These are phyloP conservation scores for Metarhizium humberi DNA, from an alignment of 2,329 filamentous ascomycete genomes.

Conservation along the genomic window DNA sequence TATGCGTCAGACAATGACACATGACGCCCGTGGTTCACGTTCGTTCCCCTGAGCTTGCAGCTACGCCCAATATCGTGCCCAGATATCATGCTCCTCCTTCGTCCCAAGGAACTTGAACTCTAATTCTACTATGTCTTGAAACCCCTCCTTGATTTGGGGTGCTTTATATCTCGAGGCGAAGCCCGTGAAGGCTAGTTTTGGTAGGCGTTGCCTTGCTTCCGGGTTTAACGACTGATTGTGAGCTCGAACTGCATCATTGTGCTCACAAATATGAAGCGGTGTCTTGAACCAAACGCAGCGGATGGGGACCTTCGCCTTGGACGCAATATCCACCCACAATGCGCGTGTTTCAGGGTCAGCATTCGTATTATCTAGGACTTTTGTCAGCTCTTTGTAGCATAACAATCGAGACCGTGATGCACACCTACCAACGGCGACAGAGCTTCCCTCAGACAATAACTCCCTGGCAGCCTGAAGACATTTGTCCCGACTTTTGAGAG, in stretches of 20 bases:
- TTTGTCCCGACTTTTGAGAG: slow-evolving; percentile 62
- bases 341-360: slow-evolving; percentile 66
- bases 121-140: slow-evolving; percentile 66
- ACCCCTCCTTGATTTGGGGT: slow-evolving; percentile 68
- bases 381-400: slow-evolving; percentile 7
- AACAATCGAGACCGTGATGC: neutral
- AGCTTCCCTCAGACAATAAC: slow-evolving; percentile 52
- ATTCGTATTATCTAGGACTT: slow-evolving; percentile 80
- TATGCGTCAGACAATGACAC: neutral
- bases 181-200: slow-evolving; percentile 68
- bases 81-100: slow-evolving; percentile 58
- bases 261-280: slow-evolving; percentile 58
- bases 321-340: slow-evolving; percentile 71
- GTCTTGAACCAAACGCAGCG: slow-evolving; percentile 82
- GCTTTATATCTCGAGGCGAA: slow-evolving; percentile 66
- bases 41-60: neutral
- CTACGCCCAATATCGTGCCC: slow-evolving; percentile 71
- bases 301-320: slow-evolving; percentile 61
- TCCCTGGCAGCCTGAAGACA: slow-evolving; percentile 65
- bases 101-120: slow-evolving; percentile 69
- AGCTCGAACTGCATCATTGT: slow-evolving; percentile 80
- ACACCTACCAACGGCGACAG: slow-evolving; percentile 67
- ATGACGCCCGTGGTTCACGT: neutral
- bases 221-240: slow-evolving; percentile 69
- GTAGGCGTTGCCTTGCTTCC: slow-evolving; percentile 64